Base-by-base conservation (phyloP, 345 rosid species). In the Hibiscus syriacus region DNA sequence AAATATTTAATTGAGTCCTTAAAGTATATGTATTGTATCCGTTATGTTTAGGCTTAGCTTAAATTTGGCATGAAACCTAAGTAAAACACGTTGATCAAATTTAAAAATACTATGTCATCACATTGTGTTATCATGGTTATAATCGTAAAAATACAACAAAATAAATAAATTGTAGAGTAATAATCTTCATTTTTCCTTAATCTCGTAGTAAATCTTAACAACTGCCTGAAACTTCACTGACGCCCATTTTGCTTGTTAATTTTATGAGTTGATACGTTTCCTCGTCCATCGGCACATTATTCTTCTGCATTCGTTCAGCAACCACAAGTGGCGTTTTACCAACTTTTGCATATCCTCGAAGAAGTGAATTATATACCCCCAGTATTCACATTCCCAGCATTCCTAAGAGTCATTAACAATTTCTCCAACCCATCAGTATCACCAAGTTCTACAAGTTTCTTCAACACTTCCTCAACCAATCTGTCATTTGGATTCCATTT, bases 401-500 rank as follows among this genome's bases (percentile, higher is more conserved):
- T 52, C 26, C 27, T 17, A 20, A 52, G 55, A 52, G 20, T 11
- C 26, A 22, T 27, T 3, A 52, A 52, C 55, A 52, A 52, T 11
- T 52, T 52, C 13, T 52, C 55, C 26, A 52, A 22, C 25, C 55
- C 55, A 20, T 52, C 55, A 1, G 55, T 52, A 52, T 52, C 55
- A 1, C 55, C 55, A 8, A 52, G 27, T 25, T 22, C 55, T 11
- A 20, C 27, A 8, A 52, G 55, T 46, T 73, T 76, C 75, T 76
- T 77, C 38, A 70, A 83, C 56, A 83, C 71, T 77, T 74, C 79
- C 68, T 66, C 74, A 50, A 86, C 72, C 78, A 88, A 58, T 58
- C 75, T 78, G 43, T 75, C 76, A 82, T 85, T 83, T n/a, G 86
- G 86, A 62, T 61, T 73, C 97, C 96, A 87, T 41, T 79, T 84